Conservation (phyloP, 139 green algal species). For the Pseudopediastrum boryanum region DNA sequence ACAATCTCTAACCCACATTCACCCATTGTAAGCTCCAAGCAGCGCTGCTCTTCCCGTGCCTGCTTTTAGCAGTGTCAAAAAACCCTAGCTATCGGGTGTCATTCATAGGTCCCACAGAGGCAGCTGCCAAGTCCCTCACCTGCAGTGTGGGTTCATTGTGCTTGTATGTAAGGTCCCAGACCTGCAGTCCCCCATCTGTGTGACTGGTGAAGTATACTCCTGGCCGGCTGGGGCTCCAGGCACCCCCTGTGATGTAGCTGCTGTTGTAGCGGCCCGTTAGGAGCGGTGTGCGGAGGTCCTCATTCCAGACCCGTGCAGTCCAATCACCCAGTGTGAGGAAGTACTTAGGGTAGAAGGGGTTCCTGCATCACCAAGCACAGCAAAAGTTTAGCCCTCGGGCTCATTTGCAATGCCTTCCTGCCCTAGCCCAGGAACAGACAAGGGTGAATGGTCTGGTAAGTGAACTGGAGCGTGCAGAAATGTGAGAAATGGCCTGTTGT, state of each 20-base stretch:
- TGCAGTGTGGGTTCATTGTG: conserved; percentile 86
- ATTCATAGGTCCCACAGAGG: too few relatives aligned
- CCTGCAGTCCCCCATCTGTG: conserved; percentile 81
- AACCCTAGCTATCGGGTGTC: too few relatives aligned
- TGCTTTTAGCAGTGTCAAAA: too few relatives aligned
- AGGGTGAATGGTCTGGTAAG: too few relatives aligned
- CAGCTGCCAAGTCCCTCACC: conserved; percentile 40
- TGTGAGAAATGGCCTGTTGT: too few relatives aligned
- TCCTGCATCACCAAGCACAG: conserved; percentile 43
- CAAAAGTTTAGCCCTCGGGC: too few relatives aligned
- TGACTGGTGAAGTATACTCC: conserved; percentile 86
- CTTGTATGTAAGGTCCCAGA: conserved; percentile 94
- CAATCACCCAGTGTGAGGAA: conserved; percentile 93
- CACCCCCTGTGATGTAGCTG: conserved; percentile 80
- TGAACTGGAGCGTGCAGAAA: neutral
- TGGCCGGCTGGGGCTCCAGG: conserved; percentile 75
- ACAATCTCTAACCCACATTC: too few relatives aligned
- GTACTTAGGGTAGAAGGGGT: conserved; percentile 93
- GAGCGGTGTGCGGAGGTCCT: conserved; percentile 90
- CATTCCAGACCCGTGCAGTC: conserved; percentile 89
- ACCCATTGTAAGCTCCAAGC: too few relatives aligned
- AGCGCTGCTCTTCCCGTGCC: too few relatives aligned
- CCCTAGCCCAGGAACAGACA: too few relatives aligned
- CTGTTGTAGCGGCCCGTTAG: conserved; percentile 84
- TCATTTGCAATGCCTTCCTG: too few relatives aligned